Evolutionary conservation across 2,329 filamentous ascomycete species (phyloP).

Genomic region (Dactylonectria estremocensis): DNA sequence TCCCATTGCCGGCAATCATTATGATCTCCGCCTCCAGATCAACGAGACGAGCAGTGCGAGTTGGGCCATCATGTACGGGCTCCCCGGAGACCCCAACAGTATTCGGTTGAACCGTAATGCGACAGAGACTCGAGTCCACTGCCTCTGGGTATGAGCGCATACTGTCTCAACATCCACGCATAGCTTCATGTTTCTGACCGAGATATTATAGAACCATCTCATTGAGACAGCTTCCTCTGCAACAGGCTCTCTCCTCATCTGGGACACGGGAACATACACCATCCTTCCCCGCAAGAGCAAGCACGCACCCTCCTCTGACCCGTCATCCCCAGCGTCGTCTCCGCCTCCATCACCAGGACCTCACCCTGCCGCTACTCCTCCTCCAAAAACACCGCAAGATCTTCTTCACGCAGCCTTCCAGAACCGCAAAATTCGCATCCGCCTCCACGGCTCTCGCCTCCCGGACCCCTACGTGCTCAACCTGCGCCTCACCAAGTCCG

Average conservation of each 20-base stretch:
- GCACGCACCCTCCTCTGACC: constrained; percentile 52
- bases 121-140: constrained; percentile 74
- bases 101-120: constrained; percentile 70
- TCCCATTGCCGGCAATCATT: constrained; percentile 77
- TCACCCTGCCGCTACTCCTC: constrained; percentile 1
- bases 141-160: constrained; percentile 64
- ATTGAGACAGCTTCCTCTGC: constrained; percentile 69
- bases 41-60: constrained; percentile 76
- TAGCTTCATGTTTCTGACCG: background rate
- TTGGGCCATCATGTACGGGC: constrained; percentile 76
- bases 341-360: constrained; percentile 33
- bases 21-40: constrained; percentile 80
- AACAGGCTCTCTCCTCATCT: constrained; percentile 73
- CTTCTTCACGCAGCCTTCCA: constrained; percentile 68
- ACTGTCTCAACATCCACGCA: background rate
- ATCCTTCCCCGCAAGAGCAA: constrained; percentile 63
- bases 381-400: constrained; percentile 55
- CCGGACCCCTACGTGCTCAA: constrained; percentile 68
- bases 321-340: constrained; percentile 41
- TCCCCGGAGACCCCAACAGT: constrained; percentile 72
- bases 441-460: constrained; percentile 68
- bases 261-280: constrained; percentile 74
- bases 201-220: constrained; percentile 67
- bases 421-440: constrained; percentile 69
- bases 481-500: constrained; percentile 65